These are phyloP conservation scores for Geotrichum fermentans DNA, from an alignment of 1,139 yeast species.

Conservation along the genomic window DNA sequence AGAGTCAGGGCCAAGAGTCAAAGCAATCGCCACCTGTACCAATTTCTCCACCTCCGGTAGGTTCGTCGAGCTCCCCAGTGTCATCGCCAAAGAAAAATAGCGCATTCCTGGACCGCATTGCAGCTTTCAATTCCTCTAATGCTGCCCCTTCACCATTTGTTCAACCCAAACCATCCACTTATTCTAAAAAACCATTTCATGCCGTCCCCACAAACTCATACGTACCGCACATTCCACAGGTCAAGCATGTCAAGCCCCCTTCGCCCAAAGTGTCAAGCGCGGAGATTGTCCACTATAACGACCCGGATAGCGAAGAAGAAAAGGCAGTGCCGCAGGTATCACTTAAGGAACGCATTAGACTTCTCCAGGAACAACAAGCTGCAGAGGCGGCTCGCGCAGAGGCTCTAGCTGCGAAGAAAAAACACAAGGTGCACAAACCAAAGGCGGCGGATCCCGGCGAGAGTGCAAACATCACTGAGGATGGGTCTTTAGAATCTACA, in stretches of 20 bases:
- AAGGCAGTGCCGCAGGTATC: conserved; percentile 69
- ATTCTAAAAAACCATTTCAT: conserved; percentile 40
- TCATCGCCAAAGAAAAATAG: conserved; percentile 21
- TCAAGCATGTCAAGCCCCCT: conserved; percentile 17
- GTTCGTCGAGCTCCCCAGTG: no score
- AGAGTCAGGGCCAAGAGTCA: no score
- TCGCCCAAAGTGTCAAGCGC: conserved; percentile 25
- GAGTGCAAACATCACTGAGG: not conserved
- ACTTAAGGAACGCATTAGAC: conserved; percentile 78
- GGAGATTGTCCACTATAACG: conserved; percentile 17
- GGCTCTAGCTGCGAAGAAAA: conserved; percentile 57
- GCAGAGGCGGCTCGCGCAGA: conserved; percentile 75
- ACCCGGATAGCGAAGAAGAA: conserved; percentile 36
- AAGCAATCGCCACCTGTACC: no score
- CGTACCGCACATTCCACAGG: conserved; percentile 27
- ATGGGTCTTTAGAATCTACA: not conserved
- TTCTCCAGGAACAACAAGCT: conserved; percentile 74
- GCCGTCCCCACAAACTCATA: conserved; percentile 44
- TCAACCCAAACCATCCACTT: conserved; percentile 35
- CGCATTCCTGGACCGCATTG: conserved; percentile 42
- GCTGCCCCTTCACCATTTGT: conserved; percentile 37
- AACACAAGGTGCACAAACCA: conserved; percentile 49
- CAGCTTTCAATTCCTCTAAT: conserved; percentile 42
- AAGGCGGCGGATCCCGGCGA: conserved; percentile 10
- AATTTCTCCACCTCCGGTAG: no score